Percentiles rank a stretch among this genome's conserved stretches.
These are phyloP conservation scores for Tetrahymena thermophila DNA, from an alignment of 73 alveolate genomes.

Conservation along the genomic window DNA sequence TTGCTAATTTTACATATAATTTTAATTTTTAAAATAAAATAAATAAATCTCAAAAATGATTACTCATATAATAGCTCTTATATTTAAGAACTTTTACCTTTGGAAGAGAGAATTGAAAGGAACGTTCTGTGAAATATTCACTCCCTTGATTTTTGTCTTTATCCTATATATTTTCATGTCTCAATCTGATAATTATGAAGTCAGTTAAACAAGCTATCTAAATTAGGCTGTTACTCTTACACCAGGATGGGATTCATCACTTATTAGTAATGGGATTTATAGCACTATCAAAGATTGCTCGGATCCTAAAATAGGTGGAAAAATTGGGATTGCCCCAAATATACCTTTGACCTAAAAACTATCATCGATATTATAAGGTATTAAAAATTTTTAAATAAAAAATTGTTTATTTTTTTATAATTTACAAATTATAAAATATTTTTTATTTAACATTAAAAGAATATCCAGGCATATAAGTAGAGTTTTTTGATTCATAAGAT, in stretches of 20 bases:
- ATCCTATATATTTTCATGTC: not conserved
- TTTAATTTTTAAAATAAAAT: not conserved
- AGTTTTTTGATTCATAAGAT: not conserved
- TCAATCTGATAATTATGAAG: not conserved
- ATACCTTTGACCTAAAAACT: not conserved
- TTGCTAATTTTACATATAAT: too few relatives aligned
- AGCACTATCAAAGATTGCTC: not conserved
- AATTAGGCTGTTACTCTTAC: not conserved
- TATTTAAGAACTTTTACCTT: not conserved
- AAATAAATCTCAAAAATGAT: not conserved
- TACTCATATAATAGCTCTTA: not conserved
- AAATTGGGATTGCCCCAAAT: not conserved
- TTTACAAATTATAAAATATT: too few relatives aligned
- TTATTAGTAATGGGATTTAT: not conserved
- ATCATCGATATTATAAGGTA: not conserved
- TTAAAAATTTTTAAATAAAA: too few relatives aligned
- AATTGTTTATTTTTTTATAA: too few relatives aligned
- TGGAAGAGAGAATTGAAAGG: not conserved
- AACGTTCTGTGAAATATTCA: not conserved
- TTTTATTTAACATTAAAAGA: not conserved
- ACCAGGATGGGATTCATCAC: not conserved
- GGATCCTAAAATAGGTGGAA: not conserved
- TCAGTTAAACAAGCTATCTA: not conserved
- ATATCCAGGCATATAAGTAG: not conserved
- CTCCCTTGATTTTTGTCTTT: not conserved